Conservation (phyloP, 495 filamentous ascomycete species). For the Parathielavia hyrcaniae region DNA sequence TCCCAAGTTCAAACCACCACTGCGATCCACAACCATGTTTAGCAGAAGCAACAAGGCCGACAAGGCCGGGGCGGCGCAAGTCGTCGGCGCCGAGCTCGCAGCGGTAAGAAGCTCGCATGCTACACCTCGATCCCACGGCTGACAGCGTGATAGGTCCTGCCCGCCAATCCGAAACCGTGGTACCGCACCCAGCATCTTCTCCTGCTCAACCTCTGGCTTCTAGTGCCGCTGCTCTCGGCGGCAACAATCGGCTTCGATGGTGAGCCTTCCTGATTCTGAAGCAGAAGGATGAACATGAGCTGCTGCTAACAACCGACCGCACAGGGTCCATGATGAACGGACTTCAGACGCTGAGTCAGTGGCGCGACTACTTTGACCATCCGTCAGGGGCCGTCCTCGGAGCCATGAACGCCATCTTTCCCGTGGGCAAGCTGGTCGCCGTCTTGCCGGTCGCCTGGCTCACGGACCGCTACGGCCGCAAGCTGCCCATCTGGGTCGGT, state of each 20-base stretch:
- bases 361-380: not conserved
- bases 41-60: not conserved
- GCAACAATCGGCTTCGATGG: not conserved
- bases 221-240: not conserved
- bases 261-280: not conserved
- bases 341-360: not conserved
- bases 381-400: not conserved
- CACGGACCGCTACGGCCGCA: not conserved
- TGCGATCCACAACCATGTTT: not conserved
- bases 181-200: not conserved
- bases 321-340: not conserved
- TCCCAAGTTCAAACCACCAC: too few relatives aligned
- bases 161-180: not conserved
- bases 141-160: not conserved
- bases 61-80: not conserved
- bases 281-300: too few relatives aligned
- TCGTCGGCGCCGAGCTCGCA: not conserved
- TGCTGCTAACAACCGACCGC: not conserved
- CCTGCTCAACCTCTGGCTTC: not conserved
- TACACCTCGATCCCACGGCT: too few relatives aligned
- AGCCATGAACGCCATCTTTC: constrained; percentile 1
- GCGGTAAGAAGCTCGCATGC: not conserved
- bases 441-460: not conserved
- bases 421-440: not conserved
- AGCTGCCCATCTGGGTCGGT: not conserved